Evolutionary conservation across 2,329 filamentous ascomycete genomes (phyloP).

Genomic region (Sporothrix protearum): DNA sequence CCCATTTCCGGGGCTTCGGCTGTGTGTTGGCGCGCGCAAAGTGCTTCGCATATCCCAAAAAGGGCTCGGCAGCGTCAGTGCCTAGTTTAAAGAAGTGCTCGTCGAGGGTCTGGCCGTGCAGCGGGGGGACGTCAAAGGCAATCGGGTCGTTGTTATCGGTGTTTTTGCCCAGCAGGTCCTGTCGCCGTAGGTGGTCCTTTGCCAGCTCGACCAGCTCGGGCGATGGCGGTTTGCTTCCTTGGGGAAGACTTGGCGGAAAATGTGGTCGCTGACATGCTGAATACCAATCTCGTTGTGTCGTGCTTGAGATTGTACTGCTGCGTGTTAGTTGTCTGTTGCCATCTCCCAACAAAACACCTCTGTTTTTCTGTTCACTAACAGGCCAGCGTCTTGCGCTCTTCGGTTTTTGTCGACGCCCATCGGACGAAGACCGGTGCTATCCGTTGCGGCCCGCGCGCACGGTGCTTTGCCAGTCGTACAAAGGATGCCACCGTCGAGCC

Average conservation of each 20-base stretch:
- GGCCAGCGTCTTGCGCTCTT: constrained; percentile 39
- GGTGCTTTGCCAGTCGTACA: constrained; percentile 50
- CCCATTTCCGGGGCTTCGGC: constrained; percentile 66
- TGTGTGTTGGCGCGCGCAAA: constrained; percentile 64
- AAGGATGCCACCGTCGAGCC: constrained; percentile 44
- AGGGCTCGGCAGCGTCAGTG: constrained; percentile 81
- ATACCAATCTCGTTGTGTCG: constrained; percentile 92
- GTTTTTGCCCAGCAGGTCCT: constrained; percentile 87
- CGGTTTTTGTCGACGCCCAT: constrained; percentile 42
- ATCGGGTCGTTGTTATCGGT: constrained; percentile 73
- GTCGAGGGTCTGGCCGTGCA: constrained; percentile 79
- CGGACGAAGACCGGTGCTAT: constrained; percentile 37
- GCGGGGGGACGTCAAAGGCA: constrained; percentile 75
- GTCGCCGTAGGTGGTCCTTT: constrained; percentile 74
- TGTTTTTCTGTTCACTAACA: constrained; percentile 36
- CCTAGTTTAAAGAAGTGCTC: constrained; percentile 93
- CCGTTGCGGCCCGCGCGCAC: constrained; percentile 38
- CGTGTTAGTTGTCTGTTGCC: neutral
- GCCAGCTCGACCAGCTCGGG: constrained; percentile 74
- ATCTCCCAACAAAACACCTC: no score
- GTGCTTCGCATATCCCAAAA: constrained; percentile 67
- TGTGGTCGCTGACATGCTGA: constrained; percentile 81
- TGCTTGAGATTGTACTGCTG: constrained; percentile 51
- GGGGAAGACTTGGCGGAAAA: constrained; percentile 80
- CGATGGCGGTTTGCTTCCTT: constrained; percentile 54